Conservation (phyloP, 164 flowering plant genomes). For the Dillenia suffruticosa region DNA sequence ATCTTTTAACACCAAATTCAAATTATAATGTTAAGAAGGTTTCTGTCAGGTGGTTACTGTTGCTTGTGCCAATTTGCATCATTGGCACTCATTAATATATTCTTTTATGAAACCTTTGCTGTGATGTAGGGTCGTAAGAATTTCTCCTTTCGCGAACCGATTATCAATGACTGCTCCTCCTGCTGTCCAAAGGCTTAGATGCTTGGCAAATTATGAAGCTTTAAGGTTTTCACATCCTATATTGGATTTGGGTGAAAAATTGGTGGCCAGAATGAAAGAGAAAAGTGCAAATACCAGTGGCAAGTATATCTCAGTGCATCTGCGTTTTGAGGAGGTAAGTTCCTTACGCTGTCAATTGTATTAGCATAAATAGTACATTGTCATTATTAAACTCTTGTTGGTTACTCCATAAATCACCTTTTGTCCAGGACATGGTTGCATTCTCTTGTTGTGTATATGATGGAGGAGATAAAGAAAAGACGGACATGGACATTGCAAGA, state of each 20-base stretch:
- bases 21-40: too few species aligned
- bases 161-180: constrained; percentile 88
- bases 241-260: constrained; percentile 45
- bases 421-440: constrained; percentile 93
- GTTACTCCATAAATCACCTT: not conserved
- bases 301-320: constrained; percentile 89
- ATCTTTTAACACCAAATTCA: too few species aligned
- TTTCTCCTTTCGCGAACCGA: constrained; percentile 97
- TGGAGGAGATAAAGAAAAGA: constrained; percentile 74
- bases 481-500: constrained; percentile 85
- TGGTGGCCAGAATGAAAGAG: constrained; percentile 84
- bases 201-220: constrained; percentile 95
- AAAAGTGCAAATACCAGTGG: constrained; percentile 66
- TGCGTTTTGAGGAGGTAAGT: constrained; percentile 93
- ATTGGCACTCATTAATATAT: too few species aligned
- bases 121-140: constrained; percentile 71
- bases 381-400: not conserved
- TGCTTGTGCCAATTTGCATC: too few species aligned
- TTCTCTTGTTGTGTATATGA: constrained; percentile 96
- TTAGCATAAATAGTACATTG: not conserved
- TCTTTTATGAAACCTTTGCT: too few species aligned
- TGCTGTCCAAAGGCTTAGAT: constrained; percentile 82
- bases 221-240: constrained; percentile 73
- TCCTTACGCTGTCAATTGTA: not conserved
- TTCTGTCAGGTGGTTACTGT: too few species aligned